Evolutionary conservation across 305 asterid species (phyloP).

Genomic region (Solanum hybrid): DNA sequence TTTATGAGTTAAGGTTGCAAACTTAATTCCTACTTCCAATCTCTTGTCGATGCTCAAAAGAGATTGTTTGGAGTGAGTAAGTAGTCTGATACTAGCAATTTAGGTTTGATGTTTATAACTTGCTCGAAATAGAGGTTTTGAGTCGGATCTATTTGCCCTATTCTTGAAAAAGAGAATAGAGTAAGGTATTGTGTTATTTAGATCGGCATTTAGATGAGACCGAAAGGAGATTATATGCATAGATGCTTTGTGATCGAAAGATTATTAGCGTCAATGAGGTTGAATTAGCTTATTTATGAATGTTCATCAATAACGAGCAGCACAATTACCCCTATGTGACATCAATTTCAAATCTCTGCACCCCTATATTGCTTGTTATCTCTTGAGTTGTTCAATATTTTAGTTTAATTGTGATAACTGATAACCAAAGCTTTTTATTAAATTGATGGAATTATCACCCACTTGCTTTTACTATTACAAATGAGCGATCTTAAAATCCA

Average conservation of each 20-base stretch:
- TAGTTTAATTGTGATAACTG: background rate
- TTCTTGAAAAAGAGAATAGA: background rate
- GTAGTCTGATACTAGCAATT: background rate
- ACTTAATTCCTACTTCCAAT: background rate
- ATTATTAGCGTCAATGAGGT: background rate
- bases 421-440: too few relatives aligned
- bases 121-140: background rate
- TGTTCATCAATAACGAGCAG: background rate
- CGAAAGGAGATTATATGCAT: background rate
- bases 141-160: background rate
- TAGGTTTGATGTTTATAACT: background rate
- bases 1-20: background rate
- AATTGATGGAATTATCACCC: background rate
- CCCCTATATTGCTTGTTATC: background rate
- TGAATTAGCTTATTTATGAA: background rate
- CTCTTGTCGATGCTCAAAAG: background rate
- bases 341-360: background rate
- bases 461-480: background rate
- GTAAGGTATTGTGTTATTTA: background rate
- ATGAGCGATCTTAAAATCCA: background rate
- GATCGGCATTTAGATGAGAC: background rate
- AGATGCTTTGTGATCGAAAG: background rate
- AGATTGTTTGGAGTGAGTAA: background rate
- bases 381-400: background rate
- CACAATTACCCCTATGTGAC: background rate